Conservation (phyloP, 2,329 filamentous ascomycete genomes). For the Fusarium sp. region DNA sequence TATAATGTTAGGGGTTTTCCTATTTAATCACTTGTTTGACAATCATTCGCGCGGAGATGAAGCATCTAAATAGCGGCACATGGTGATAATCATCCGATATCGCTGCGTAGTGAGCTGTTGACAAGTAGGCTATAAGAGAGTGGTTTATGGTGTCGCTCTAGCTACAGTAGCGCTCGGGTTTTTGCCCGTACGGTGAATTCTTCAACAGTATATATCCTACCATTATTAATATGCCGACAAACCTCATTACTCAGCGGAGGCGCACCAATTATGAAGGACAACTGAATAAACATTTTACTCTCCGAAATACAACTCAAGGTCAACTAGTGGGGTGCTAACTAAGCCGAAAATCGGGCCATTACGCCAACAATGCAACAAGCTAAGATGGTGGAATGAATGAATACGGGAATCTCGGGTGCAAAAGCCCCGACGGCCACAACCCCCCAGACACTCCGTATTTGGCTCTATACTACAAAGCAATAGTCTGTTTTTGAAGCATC, state of each 20-base stretch:
- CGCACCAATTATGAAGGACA: not conserved
- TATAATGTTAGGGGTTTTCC: not conserved
- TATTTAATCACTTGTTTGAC: not conserved
- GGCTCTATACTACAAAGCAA: not conserved
- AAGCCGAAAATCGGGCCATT: not conserved
- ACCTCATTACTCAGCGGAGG: not conserved
- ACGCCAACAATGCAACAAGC: not conserved
- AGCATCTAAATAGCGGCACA: no score
- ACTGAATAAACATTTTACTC: not conserved
- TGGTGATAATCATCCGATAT: not conserved
- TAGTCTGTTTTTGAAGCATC: not conserved
- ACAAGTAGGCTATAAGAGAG: not conserved
- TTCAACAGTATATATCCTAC: not conserved
- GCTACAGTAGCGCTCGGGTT: not conserved
- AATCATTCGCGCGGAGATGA: not conserved
- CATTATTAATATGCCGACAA: not conserved
- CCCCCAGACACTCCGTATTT: not conserved
- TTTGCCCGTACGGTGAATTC: not conserved
- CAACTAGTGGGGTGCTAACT: not conserved
- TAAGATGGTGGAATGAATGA: no score
- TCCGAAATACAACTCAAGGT: not conserved
- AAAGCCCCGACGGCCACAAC: not conserved
- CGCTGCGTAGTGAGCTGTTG: not conserved
- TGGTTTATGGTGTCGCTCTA: not conserved
- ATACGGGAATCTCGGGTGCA: no score